Evolutionary conservation across 2,329 filamentous ascomycete species (phyloP).

Genomic region (Colletotrichum sp.): DNA sequence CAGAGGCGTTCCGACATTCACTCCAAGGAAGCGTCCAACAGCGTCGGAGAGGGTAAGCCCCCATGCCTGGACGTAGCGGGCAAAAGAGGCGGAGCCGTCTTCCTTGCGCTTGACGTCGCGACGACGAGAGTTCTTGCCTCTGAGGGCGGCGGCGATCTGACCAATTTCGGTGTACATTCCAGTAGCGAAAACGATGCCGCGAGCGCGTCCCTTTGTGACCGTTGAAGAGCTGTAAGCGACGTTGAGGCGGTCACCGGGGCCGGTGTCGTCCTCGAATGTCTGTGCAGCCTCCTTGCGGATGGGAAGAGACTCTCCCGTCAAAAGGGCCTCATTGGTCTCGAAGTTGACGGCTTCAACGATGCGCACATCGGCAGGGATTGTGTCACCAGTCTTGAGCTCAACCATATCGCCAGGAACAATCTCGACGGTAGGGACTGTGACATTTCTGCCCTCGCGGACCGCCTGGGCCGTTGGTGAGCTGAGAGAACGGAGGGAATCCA

Average conservation of each 20-base stretch:
- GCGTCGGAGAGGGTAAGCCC: slow-evolving; percentile 38
- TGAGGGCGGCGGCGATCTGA: slow-evolving; percentile 58
- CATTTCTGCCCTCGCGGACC: slow-evolving; percentile 44
- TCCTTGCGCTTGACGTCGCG: slow-evolving; percentile 47
- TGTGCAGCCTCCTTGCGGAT: slow-evolving; percentile 56
- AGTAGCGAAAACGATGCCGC: slow-evolving; percentile 65
- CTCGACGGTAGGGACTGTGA: slow-evolving; percentile 41
- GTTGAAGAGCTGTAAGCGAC: slow-evolving; percentile 68
- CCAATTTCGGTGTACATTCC: slow-evolving; percentile 68
- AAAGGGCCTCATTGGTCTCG: slow-evolving; percentile 69
- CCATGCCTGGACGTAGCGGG: slow-evolving; percentile 39
- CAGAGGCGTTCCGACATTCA: slow-evolving; percentile 67
- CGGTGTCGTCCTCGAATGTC: slow-evolving; percentile 45
- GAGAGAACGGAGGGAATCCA: slow-evolving; percentile 51
- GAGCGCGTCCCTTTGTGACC: slow-evolving; percentile 65
- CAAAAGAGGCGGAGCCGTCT: slow-evolving; percentile 37
- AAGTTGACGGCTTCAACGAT: slow-evolving; percentile 67
- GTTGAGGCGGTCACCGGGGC: slow-evolving; percentile 64
- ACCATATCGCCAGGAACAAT: slow-evolving; percentile 65
- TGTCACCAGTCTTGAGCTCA: slow-evolving; percentile 60
- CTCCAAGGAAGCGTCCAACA: slow-evolving; percentile 51
- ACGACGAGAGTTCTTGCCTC: slow-evolving; percentile 36
- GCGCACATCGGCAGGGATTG: slow-evolving; percentile 65
- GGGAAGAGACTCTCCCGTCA: slow-evolving; percentile 69
- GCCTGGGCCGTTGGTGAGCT: slow-evolving; percentile 49